Percentiles rank a stretch among this genome's conserved stretches.
Evolutionary conservation across 805 yeast genomes (phyloP).

Genomic region (Metschnikowia continentalis): DNA sequence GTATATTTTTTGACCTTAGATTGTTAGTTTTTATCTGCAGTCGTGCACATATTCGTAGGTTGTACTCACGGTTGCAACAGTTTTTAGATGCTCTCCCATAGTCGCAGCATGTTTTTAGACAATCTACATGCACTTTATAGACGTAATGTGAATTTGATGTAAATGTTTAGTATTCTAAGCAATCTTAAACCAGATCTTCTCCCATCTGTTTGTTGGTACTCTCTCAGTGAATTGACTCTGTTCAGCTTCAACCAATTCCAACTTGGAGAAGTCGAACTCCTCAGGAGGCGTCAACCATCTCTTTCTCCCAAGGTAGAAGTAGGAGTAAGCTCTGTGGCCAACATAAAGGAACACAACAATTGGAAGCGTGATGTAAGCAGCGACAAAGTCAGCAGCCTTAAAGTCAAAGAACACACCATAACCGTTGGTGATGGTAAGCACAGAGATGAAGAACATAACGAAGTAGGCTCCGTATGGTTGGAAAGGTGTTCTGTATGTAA

Average conservation of each 20-base stretch:
- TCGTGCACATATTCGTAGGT: too few species aligned
- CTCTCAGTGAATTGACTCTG: constrained; percentile 36
- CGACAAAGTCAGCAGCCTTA: constrained; percentile 65
- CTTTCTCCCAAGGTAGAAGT: constrained; percentile 21
- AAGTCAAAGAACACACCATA: constrained; percentile 63
- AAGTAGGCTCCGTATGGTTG: constrained; percentile 60
- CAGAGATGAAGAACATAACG: constrained; percentile 43
- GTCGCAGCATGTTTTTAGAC: too few species aligned
- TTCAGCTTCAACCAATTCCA: constrained; percentile 57
- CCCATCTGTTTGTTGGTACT: constrained; percentile 37
- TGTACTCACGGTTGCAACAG: too few species aligned
- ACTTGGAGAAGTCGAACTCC: constrained; percentile 57
- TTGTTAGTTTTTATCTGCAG: too few species aligned
- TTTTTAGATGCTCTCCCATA: too few species aligned
- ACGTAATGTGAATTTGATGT: not conserved
- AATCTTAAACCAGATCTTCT: constrained; percentile 49
- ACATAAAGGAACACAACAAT: constrained; percentile 49
- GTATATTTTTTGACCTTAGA: too few species aligned
- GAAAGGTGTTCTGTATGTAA: constrained; percentile 51
- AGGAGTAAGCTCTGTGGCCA: constrained; percentile 52
- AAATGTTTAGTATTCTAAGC: not conserved
- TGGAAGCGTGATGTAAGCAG: constrained; percentile 69
- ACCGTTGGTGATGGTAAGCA: constrained; percentile 69
- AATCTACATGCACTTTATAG: too few species aligned
- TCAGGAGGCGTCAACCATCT: constrained; percentile 47